phyloP scores from a whole-genome alignment of 495 filamentous ascomycete species.

The Extremus antarcticus region DNA sequence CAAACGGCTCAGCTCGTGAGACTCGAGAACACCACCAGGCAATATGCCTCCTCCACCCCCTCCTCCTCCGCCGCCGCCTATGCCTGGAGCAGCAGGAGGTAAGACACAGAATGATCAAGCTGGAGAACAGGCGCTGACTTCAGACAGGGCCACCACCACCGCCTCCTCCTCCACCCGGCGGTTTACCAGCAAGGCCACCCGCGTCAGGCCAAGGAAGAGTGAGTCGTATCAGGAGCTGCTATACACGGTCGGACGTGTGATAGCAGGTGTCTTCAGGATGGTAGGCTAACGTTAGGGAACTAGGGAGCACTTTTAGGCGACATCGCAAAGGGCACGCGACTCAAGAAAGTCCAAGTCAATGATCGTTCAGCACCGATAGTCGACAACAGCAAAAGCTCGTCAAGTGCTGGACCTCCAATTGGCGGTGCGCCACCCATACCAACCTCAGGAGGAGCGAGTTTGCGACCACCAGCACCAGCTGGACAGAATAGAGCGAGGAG shows the following conservation, averaged over 20 bases:
- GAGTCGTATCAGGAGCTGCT: constrained; percentile 23
- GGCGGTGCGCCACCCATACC: constrained; percentile 77
- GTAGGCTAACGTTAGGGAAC: no score
- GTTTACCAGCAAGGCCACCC: constrained; percentile 38
- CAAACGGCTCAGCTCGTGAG: constrained; percentile 4
- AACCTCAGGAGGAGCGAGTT: constrained; percentile 42
- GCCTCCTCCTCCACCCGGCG: constrained; percentile 38
- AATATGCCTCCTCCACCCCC: constrained; percentile 58
- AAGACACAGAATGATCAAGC: not conserved
- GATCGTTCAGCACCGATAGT: constrained; percentile 81
- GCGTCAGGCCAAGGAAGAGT: constrained; percentile 44
- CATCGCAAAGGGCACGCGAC: constrained; percentile 66
- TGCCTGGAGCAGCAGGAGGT: constrained; percentile 45
- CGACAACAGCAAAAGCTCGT: constrained; percentile 36
- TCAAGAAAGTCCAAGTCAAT: constrained; percentile 37
- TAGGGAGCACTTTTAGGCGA: constrained; percentile 84
- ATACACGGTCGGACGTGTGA: no score
- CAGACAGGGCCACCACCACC: constrained; percentile 54
- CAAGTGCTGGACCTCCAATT: constrained; percentile 47
- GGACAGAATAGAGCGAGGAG: constrained; percentile 56
- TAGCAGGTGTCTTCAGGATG: no score
- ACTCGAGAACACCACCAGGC: not conserved
- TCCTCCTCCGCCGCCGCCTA: constrained; percentile 49
- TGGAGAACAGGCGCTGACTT: not conserved
- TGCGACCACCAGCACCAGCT: constrained; percentile 65